Evolutionary conservation across 345 rosid species (phyloP).

Genomic region (Arabis hirsuta): DNA sequence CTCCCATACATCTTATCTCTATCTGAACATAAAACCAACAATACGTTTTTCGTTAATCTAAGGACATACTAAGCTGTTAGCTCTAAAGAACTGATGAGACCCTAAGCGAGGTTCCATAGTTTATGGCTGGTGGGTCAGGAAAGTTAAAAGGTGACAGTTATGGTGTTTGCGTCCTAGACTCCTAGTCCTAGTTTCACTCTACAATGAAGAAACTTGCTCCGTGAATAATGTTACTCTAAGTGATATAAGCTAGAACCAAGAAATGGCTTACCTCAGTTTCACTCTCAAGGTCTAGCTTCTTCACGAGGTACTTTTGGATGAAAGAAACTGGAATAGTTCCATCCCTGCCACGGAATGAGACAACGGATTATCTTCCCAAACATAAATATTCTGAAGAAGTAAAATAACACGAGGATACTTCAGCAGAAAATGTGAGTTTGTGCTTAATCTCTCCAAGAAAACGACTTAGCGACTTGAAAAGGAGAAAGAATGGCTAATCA

Average conservation of each 20-base stretch:
- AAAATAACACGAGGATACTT: background rate
- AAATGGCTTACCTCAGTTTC: slow-evolving; percentile 70
- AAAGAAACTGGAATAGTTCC: slow-evolving; percentile 73
- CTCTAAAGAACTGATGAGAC: background rate
- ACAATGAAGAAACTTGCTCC: too few species aligned
- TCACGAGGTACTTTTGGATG: slow-evolving; percentile 81
- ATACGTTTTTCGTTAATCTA: background rate
- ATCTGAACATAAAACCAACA: slow-evolving; percentile 52
- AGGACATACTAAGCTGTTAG: background rate
- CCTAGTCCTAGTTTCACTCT: too few species aligned
- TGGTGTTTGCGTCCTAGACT: too few species aligned
- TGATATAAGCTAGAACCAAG: too few species aligned
- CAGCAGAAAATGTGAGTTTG: background rate
- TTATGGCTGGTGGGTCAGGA: too few species aligned
- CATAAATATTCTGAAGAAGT: too few species aligned
- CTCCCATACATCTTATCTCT: slow-evolving; percentile 84
- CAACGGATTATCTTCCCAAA: background rate
- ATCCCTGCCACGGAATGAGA: slow-evolving; percentile 58
- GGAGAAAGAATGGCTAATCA: background rate
- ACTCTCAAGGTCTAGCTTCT: slow-evolving; percentile 68
- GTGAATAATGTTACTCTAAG: too few species aligned
- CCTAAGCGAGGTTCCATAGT: background rate
- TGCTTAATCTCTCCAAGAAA: background rate
- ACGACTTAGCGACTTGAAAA: background rate
- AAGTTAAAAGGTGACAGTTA: too few species aligned